phyloP scores from a whole-genome alignment of 2,329 filamentous ascomycete genomes.

The Neobulgaria alba region DNA sequence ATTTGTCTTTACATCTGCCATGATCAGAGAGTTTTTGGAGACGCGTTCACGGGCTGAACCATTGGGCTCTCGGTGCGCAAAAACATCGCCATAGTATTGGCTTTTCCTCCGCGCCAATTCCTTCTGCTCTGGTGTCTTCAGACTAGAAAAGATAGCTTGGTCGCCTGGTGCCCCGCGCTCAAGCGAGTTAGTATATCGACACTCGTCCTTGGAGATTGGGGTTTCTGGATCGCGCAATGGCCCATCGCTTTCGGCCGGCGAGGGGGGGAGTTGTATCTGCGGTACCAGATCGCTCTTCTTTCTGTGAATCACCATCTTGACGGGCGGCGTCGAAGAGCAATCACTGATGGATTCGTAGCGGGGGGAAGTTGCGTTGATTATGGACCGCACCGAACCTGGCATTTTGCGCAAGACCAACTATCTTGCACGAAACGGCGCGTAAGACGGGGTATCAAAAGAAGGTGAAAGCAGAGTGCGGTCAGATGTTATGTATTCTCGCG shows the following conservation, averaged over 20 bases:
- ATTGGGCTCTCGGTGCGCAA: slow-evolving; percentile 26
- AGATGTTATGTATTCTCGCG: background rate
- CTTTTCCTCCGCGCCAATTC: slow-evolving; percentile 24
- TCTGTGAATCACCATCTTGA: background rate
- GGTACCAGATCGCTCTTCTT: slow-evolving; percentile 2
- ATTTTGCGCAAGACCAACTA: background rate
- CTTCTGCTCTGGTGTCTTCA: slow-evolving; percentile 23
- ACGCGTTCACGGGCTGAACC: slow-evolving; percentile 24
- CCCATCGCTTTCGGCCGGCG: slow-evolving; percentile 20
- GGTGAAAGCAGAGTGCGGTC: background rate
- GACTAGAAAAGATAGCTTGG: slow-evolving; percentile 17
- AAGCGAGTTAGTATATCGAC: slow-evolving; percentile 21
- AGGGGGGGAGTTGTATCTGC: slow-evolving; percentile 20
- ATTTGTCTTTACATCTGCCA: slow-evolving; percentile 57
- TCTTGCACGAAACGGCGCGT: too few species aligned
- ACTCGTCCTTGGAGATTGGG: slow-evolving; percentile 13
- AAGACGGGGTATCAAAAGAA: too few species aligned
- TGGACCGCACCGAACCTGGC: background rate
- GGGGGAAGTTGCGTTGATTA: background rate
- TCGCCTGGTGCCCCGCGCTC: slow-evolving; percentile 26
- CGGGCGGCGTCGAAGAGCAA: background rate
- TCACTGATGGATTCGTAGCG: background rate
- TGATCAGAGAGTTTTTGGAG: slow-evolving; percentile 37
- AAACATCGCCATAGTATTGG: slow-evolving; percentile 29
- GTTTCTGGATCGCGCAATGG: slow-evolving; percentile 13